A percentile compares a stretch with the other conserved stretches of the same genome.
Conservation (phyloP, 1,284 basidiomycete genomes). For the Irpex sp. region DNA sequence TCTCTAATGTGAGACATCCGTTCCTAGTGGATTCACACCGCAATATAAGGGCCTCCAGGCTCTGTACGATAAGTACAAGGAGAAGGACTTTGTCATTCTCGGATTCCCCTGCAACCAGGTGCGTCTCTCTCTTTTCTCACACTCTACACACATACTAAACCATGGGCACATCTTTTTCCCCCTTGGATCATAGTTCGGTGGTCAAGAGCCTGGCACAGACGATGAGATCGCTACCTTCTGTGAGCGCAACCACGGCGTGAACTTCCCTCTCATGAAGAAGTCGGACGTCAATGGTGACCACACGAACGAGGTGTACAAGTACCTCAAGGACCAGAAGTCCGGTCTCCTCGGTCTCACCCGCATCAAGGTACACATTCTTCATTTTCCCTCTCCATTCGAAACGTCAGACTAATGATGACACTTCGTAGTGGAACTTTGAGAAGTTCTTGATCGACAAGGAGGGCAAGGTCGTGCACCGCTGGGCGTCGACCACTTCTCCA, state of each 20-base stretch:
- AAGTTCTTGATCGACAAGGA: constrained; percentile 71
- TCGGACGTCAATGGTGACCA: constrained; percentile 88
- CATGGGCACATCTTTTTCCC: neutral
- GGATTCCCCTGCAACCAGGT: constrained; percentile 95
- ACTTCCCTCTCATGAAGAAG: constrained; percentile 84
- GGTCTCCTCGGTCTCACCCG: constrained; percentile 71
- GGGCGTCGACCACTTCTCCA: constrained; percentile 79
- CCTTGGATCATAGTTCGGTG: constrained; percentile 49
- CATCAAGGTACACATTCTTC: constrained; percentile 57
- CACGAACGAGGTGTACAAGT: constrained; percentile 81
- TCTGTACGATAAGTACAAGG: constrained; percentile 83
- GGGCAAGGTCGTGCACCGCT: constrained; percentile 74
- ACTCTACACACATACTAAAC: no score
- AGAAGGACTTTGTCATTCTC: constrained; percentile 71
- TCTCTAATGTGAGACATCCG: neutral
- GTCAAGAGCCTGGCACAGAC: constrained; percentile 76
- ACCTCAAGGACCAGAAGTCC: constrained; percentile 78
- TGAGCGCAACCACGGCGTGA: constrained; percentile 75
- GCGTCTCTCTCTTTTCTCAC: constrained; percentile 15
- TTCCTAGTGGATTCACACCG: constrained; percentile 75
- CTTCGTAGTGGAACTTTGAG: constrained; percentile 73
- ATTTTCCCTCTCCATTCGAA: no score
- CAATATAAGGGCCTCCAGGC: constrained; percentile 87
- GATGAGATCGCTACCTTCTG: constrained; percentile 67
- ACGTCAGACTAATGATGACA: no score